Evolutionary conservation across 106 monocot species (phyloP).

Genomic region (Allium sativum): DNA sequence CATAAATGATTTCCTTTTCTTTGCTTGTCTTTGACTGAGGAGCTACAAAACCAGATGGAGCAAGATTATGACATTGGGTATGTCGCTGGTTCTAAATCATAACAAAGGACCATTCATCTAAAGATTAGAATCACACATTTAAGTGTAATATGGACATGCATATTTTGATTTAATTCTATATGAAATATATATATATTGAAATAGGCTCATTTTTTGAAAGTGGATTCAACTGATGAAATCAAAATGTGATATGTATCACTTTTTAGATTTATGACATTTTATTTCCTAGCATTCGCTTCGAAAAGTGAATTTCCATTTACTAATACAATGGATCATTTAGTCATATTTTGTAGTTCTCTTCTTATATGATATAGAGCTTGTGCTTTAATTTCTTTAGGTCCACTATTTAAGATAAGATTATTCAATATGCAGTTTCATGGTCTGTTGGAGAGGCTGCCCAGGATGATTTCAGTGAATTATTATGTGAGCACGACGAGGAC

Average conservation of each 20-base stretch:
- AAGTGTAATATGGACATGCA: not conserved
- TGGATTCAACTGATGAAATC: no score
- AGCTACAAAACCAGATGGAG: conserved; percentile 81
- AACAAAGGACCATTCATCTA: no score
- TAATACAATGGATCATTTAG: no score
- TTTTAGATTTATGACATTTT: no score
- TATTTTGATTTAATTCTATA: not conserved
- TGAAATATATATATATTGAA: not conserved
- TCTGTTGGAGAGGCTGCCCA: conserved; percentile 79
- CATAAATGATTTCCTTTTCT: not conserved
- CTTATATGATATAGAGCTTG: not conserved
- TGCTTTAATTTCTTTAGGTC: conserved; percentile 24
- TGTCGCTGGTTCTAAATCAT: not conserved
- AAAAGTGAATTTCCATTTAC: no score
- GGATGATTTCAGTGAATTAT: conserved; percentile 18
- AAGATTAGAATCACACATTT: no score
- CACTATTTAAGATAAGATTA: conserved; percentile 88
- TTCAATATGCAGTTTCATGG: conserved; percentile 91
- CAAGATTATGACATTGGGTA: no score
- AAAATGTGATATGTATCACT: no score
- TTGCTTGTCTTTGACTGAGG: conserved; percentile 43
- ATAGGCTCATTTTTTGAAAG: not conserved
- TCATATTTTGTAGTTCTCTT: not conserved
- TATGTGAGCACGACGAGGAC: conserved; percentile 9
- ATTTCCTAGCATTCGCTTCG: no score